Evolutionary conservation across 495 filamentous ascomycete species (phyloP).

Genomic region (Sordaria brevicollis): DNA sequence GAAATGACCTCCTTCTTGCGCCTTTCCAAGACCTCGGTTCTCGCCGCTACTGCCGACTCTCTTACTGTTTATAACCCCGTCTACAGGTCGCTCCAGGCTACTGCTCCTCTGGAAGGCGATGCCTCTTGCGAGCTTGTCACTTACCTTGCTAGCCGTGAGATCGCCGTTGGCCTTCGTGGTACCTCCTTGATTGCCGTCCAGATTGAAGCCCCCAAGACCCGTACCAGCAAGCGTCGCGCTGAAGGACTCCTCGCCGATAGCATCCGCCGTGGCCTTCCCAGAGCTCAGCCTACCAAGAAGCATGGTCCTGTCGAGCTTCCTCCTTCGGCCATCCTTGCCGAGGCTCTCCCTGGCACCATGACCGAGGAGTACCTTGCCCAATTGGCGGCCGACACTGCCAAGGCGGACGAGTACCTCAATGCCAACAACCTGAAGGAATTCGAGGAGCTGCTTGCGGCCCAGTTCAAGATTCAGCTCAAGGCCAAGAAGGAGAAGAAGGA

Average conservation of each 20-base stretch:
- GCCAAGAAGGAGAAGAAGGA: constrained; percentile 2
- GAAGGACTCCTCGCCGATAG: constrained; percentile 62
- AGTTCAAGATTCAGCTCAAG: constrained; percentile 26
- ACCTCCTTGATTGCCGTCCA: constrained; percentile 51
- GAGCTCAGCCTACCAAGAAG: constrained; percentile 10
- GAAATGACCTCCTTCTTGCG: constrained; percentile 40
- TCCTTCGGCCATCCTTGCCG: constrained; percentile 23
- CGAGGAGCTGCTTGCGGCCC: constrained; percentile 40
- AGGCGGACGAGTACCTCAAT: constrained; percentile 36
- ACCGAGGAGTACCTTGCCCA: constrained; percentile 24
- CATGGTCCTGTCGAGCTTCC: constrained; percentile 2
- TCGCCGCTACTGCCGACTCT: constrained; percentile 30
- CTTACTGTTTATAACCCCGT: constrained; percentile 53
- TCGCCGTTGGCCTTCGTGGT: constrained; percentile 48
- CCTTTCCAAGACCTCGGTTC: constrained; percentile 39
- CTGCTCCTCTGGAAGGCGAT: constrained; percentile 30
- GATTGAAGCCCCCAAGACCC: constrained; percentile 48
- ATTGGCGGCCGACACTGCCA: constrained; percentile 23
- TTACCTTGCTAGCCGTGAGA: constrained; percentile 53
- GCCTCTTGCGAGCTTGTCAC: constrained; percentile 37
- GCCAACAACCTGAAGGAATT: constrained; percentile 38
- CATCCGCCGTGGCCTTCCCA: constrained; percentile 46
- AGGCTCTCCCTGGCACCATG: constrained; percentile 27
- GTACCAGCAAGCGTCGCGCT: constrained; percentile 49
- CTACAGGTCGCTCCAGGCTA: constrained; percentile 53